Evolutionary conservation across 768 basidiomycete genomes (phyloP).

Genomic region (Boletus rubescentipes): DNA sequence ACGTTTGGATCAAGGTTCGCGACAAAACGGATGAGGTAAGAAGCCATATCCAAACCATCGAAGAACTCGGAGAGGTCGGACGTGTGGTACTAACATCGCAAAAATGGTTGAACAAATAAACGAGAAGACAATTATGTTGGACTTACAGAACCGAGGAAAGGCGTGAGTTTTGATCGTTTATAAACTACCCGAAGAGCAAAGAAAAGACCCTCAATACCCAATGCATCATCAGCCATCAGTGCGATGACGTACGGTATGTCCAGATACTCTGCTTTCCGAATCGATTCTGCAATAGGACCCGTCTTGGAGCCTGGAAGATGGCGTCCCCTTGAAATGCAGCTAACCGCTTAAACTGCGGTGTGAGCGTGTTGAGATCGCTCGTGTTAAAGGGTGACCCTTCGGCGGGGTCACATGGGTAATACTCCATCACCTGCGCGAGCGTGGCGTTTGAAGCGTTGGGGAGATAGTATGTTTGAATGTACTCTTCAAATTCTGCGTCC

Average conservation of each 20-base stretch:
- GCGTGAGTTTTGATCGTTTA: constrained; percentile 43
- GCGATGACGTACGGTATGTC: constrained; percentile 19
- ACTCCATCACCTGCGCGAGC: constrained; percentile 26
- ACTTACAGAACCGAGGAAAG: constrained; percentile 46
- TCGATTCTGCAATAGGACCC: constrained; percentile 42
- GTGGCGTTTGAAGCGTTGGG: constrained; percentile 24
- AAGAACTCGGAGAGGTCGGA: constrained; percentile 45
- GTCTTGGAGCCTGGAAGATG: constrained; percentile 48
- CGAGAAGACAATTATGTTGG: background rate
- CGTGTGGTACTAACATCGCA: constrained; percentile 36
- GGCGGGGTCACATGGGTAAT: constrained; percentile 40
- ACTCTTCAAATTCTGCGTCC: constrained; percentile 27
- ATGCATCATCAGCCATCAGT: background rate
- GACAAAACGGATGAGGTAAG: constrained; percentile 32
- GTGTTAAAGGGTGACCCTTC: constrained; percentile 57
- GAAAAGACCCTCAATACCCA: no score
- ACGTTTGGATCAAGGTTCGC: constrained; percentile 40
- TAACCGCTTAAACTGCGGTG: constrained; percentile 51
- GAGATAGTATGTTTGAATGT: constrained; percentile 31
- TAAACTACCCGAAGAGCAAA: constrained; percentile 33
- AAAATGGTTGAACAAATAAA: background rate
- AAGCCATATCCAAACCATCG: constrained; percentile 39
- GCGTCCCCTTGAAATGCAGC: constrained; percentile 51
- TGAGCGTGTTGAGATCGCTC: constrained; percentile 40
- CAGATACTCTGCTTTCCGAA: constrained; percentile 42